Base-by-base conservation (phyloP, 345 rosid species). In the Syzygium aromaticum region DNA sequence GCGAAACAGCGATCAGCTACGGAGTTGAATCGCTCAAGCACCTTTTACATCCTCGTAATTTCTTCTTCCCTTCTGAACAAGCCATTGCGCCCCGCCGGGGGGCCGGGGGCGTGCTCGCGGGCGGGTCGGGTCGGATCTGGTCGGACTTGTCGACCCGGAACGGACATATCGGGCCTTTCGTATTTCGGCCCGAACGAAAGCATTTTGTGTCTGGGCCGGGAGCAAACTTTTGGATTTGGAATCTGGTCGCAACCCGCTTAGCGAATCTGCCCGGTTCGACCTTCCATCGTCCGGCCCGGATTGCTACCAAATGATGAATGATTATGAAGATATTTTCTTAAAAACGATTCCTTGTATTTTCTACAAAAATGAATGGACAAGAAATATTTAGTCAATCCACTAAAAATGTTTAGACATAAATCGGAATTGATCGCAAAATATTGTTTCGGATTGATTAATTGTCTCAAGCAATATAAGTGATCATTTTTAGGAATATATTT, bases 381-480 rank as follows among this genome's bases (percentile, higher is more conserved):
- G 2, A 57, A 57, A 57, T 43, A 43, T 43, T 43, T 43, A 1
- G 46, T 3, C 1, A 1, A 1, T 43, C 46, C 46, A 43, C 7
- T 43, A 43, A 43, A 43, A 43, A 43, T 43, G 46, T 43, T 43
- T 6, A 43, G 46, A 6, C 46, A 43, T 43, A 43, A 43, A 43
- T 43, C 46, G 46, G 7, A 43, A 43, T 43, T 43, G 46, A 43
- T 43, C 6, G 46, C 46, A 43, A 43, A 43, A 43, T 5, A 5
- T 43, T 6, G 46, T 43, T 43, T 43, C 46, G 7, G 7, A 33
- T 73, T 0, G 0, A 38, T 33, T 33, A 17, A 33, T 33, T 17
- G 9, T 67, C 10, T 33, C 0, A 0, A 33, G 0, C 1, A 0
- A 33, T 17, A 33, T 33, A 33, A 67, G 11, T 0, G 3, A 11